Conservation (phyloP, 495 filamentous ascomycete species). For the Penicillium waksmanii region DNA sequence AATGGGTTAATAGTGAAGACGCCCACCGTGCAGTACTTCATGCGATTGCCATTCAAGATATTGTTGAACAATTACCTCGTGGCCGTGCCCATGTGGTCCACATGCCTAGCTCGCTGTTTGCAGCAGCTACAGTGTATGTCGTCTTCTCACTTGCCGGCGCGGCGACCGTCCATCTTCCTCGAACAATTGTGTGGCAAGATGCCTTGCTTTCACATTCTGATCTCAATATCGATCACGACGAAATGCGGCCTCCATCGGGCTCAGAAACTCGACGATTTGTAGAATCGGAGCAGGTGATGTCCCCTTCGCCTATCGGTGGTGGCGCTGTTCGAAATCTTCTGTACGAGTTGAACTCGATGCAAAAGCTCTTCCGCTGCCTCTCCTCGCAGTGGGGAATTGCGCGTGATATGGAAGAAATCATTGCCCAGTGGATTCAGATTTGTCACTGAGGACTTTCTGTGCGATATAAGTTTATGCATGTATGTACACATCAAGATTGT, state of each 20-base stretch:
- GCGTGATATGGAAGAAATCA: conserved; percentile 52
- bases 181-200: conserved; percentile 49
- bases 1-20: conserved; percentile 45
- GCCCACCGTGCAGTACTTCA: conserved; percentile 51
- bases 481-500: neutral
- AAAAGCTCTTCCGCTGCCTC: conserved; percentile 53
- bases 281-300: conserved; percentile 28
- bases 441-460: conserved; percentile 34
- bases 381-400: conserved; percentile 54
- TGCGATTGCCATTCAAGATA: conserved; percentile 53
- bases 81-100: conserved; percentile 52
- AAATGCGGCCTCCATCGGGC: conserved; percentile 23
- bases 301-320: conserved; percentile 23
- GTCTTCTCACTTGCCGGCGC: conserved; percentile 45
- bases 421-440: conserved; percentile 50
- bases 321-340: conserved; percentile 43
- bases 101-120: conserved; percentile 51
- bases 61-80: conserved; percentile 51
- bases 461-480: too few species aligned
- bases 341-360: conserved; percentile 55
- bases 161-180: conserved; percentile 41
- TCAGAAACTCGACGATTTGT: conserved; percentile 47
- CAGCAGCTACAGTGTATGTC: conserved; percentile 48
- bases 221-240: conserved; percentile 31
- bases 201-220: conserved; percentile 44